Conservation (phyloP, 345 rosid species). For the Euclidium syriacum region DNA sequence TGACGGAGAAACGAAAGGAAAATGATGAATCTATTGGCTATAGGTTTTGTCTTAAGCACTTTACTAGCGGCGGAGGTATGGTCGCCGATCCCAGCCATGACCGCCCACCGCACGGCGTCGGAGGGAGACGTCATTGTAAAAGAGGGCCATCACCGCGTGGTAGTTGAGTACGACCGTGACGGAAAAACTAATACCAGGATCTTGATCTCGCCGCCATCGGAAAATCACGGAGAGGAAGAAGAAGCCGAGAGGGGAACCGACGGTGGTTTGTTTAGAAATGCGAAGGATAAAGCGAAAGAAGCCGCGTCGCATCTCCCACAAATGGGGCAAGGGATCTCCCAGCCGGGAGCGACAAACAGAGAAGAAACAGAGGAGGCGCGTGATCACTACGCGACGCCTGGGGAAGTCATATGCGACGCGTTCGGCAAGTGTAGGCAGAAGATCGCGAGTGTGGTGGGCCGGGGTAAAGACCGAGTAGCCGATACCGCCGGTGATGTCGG, state of each 20-base stretch:
- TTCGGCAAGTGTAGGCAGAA: constrained; percentile 51
- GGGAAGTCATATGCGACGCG: constrained; percentile 57
- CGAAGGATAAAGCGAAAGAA: constrained; percentile 32
- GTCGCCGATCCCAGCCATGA: constrained; percentile 40
- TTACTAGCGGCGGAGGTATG: constrained; percentile 52
- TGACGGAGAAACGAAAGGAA: not conserved
- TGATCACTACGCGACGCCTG: constrained; percentile 22
- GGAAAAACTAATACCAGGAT: constrained; percentile 62
- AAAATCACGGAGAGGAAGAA: not conserved
- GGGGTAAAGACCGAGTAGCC: constrained; percentile 32
- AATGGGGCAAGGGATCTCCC: constrained; percentile 31
- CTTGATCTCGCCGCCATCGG: constrained; percentile 41
- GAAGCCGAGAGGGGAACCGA: not conserved
- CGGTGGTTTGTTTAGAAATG: not conserved
- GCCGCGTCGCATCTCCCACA: constrained; percentile 28
- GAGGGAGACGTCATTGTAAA: constrained; percentile 48
- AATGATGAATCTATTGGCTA: constrained; percentile 55
- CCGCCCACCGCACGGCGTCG: not conserved
- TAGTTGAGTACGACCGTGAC: constrained; percentile 58
- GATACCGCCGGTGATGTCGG: constrained; percentile 5
- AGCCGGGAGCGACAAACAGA: not conserved
- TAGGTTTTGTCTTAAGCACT: constrained; percentile 46
- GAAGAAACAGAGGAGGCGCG: not conserved
- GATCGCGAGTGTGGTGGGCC: constrained; percentile 38
- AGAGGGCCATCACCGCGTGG: constrained; percentile 60